Base-by-base conservation (phyloP, 1,139 yeast species). In the Taiozyma sp. region DNA sequence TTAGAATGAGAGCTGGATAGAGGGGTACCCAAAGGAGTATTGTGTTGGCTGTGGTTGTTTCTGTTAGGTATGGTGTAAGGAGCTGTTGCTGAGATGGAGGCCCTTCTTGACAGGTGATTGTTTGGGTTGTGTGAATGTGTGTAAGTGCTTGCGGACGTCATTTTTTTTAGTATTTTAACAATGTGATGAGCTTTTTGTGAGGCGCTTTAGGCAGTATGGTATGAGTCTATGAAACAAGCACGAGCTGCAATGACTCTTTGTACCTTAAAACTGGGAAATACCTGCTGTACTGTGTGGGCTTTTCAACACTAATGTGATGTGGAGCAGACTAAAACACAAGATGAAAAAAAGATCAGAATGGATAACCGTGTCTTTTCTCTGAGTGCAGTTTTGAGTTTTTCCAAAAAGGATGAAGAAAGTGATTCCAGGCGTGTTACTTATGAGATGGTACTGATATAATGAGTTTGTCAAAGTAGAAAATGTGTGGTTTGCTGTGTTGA, bases 21-120 rank as follows among this genome's bases (percentile, higher is more conserved):
- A 3, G 58, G 55, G 2, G 59, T 39, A 7, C 47, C 47, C 8
- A 44, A 23, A 7, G 28, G 45, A 14, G 44, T 24, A 24, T 13
- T 48, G 14, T 38, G 23, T 38, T 38, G 41, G 41, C 39, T n/a
- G 16, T 43, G 52, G 13, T 47, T 50, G 22, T 47, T 49, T 28
- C 50, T 55, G 24, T 48, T 48, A 22, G 65, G 65, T 49, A 61
- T 60, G 46, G 60, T 54, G 46, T 61, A 61, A 4, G 65, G 65
- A 1, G 63, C 58, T 2, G 56, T 50, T 4, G 63, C 60, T 4
- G 62, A 55, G 7, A 58, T 44, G 7, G 65, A 61, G 2, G 65
- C 64, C 45, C 64, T 52, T 59, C 65, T 61, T 4, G 61, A 50
- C 9, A 58, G 46, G 29, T 61, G 63, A 39, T 55, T 53, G 46